These are phyloP conservation scores for Suhomyces atakaporum DNA, from an alignment of 1,139 yeast species.

Conservation along the genomic window DNA sequence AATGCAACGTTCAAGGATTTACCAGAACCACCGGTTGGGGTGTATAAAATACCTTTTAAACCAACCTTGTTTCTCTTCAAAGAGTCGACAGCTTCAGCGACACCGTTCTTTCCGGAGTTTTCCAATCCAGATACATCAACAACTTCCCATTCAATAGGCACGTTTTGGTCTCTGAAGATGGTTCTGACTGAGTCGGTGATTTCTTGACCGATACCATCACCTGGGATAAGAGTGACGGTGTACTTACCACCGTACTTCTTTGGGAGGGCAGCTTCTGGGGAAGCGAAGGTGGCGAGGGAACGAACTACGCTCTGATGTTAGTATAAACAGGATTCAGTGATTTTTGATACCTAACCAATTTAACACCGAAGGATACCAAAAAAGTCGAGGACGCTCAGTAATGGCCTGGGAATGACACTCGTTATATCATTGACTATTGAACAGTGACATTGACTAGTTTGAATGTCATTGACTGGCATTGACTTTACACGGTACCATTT, in stretches of 20 bases:
- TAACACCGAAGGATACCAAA: too few species aligned
- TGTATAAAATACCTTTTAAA: constrained; percentile 91
- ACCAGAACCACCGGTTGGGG: constrained; percentile 66
- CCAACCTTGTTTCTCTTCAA: constrained; percentile 97
- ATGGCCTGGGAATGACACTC: too few species aligned
- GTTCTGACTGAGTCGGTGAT: constrained; percentile 91
- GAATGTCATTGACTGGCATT: too few species aligned
- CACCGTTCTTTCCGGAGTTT: constrained; percentile 59
- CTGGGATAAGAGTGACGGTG: constrained; percentile 91
- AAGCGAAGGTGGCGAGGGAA: constrained; percentile 52
- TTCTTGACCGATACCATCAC: constrained; percentile 98
- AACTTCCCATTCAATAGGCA: constrained; percentile 95
- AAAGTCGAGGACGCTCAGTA: too few species aligned
- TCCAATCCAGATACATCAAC: constrained; percentile 84
- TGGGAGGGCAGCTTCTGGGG: constrained; percentile 68
- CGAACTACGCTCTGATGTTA: constrained; percentile 35
- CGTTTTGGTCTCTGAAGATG: constrained; percentile 79
- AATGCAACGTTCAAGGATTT: constrained; percentile 90
- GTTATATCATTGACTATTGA: too few species aligned
- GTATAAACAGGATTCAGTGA: too few species aligned
- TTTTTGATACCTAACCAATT: too few species aligned
- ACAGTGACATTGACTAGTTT: too few species aligned
- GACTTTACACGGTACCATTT: too few species aligned
- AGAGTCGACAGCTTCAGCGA: constrained; percentile 86
- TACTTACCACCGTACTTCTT: constrained; percentile 94